These are phyloP conservation scores for Calonectria crousiana DNA, from an alignment of 2,329 filamentous ascomycete species.

Conservation along the genomic window DNA sequence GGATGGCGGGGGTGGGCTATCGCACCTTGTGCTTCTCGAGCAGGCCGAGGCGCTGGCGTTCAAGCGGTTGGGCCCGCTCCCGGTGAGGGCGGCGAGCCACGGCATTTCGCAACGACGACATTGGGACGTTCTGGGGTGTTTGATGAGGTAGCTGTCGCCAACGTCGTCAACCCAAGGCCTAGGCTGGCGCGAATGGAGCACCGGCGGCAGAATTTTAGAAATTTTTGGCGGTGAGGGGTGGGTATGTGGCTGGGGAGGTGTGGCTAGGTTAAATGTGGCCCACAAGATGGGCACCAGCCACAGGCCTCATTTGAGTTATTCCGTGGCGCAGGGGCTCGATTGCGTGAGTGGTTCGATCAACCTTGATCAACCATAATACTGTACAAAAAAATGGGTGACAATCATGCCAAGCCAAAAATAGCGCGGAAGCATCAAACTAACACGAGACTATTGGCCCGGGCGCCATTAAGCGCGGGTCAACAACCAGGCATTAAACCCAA, in stretches of 20 bases:
- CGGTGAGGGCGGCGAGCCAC: conserved; percentile 87
- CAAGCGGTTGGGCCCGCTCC: conserved; percentile 88
- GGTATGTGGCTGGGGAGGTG: conserved; percentile 31
- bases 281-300: not conserved
- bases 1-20: conserved; percentile 19
- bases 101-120: conserved; percentile 73
- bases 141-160: not conserved
- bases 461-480: not conserved
- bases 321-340: not conserved
- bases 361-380: not conserved
- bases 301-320: not conserved
- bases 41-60: conserved; percentile 88
- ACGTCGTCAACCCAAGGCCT: not conserved
- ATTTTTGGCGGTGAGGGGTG: conserved; percentile 53
- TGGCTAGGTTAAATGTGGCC: not conserved
- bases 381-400: not conserved
- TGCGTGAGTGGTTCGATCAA: not conserved
- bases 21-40: conserved; percentile 93
- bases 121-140: conserved; percentile 37
- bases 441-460: not conserved
- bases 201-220: conserved; percentile 50
- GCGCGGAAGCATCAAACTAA: not conserved
- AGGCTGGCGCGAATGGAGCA: conserved; percentile 1
- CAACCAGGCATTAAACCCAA: not conserved
- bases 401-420: conserved; percentile 10